phyloP scores from a whole-genome alignment of 805 yeast genomes.

The Pichia rugopelliculosa region DNA sequence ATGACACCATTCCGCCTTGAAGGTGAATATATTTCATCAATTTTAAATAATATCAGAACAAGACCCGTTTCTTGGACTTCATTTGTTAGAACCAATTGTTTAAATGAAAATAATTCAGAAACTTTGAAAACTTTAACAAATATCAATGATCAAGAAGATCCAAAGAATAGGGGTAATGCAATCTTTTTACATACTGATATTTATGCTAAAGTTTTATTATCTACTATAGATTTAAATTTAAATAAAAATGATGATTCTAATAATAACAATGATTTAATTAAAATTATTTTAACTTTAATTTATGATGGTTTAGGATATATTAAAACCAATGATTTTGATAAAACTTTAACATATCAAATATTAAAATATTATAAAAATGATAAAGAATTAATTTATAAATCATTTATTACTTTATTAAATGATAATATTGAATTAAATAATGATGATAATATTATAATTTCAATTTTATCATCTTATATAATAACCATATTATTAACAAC shows the following conservation, averaged over 20 bases:
- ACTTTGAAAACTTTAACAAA: conserved; percentile 20
- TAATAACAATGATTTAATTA: neutral
- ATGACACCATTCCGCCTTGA: conserved; percentile 34
- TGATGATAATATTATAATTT: conserved; percentile 30
- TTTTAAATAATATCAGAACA: conserved; percentile 60
- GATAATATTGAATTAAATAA: conserved; percentile 35
- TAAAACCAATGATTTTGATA: neutral
- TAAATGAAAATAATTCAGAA: conserved; percentile 56
- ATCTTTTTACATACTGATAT: neutral
- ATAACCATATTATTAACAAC: conserved; percentile 41
- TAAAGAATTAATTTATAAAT: conserved; percentile 37
- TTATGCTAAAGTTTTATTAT: conserved; percentile 1
- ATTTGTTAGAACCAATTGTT: conserved; percentile 62
- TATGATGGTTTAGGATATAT: conserved; percentile 8
- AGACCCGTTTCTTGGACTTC: conserved; percentile 92
- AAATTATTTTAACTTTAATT: conserved; percentile 1
- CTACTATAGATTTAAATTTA: neutral
- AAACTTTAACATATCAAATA: conserved; percentile 1
- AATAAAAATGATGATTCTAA: neutral
- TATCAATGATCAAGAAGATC: conserved; percentile 7
- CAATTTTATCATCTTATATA: conserved; percentile 48
- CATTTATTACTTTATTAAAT: conserved; percentile 45
- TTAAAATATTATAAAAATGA: neutral
- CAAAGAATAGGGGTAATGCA: neutral
- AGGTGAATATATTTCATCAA: conserved; percentile 58